phyloP scores from a whole-genome alignment of 2,329 filamentous ascomycete species.

The Cercospora beticola region DNA sequence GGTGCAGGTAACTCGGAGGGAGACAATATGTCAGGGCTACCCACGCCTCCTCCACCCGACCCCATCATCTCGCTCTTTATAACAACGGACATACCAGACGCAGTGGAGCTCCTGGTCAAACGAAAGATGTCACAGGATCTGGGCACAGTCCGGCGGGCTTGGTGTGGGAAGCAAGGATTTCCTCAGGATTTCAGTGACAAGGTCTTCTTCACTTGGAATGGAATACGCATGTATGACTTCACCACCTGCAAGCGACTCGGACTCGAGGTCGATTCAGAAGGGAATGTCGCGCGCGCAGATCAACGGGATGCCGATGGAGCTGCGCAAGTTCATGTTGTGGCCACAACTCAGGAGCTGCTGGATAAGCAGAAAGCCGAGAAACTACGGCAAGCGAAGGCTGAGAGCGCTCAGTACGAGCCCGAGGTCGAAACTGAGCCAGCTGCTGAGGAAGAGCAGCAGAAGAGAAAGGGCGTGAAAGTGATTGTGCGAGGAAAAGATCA shows the following conservation, averaged over 20 bases:
- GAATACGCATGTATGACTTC: constrained; percentile 69
- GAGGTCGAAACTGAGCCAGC: constrained; percentile 13
- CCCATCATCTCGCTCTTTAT: constrained; percentile 65
- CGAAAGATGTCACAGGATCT: constrained; percentile 68
- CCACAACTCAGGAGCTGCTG: constrained; percentile 68
- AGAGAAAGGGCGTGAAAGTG: constrained; percentile 43
- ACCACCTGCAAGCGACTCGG: constrained; percentile 70
- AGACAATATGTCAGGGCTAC: constrained; percentile 4
- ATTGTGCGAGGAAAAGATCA: constrained; percentile 54
- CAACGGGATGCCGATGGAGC: constrained; percentile 52
- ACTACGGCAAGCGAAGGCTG: constrained; percentile 27
- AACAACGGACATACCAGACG: constrained; percentile 62
- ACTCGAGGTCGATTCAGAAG: constrained; percentile 51
- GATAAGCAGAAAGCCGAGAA: constrained; percentile 53
- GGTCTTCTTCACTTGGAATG: constrained; percentile 78
- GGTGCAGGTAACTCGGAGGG: constrained; percentile 8
- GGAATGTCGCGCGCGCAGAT: constrained; percentile 45
- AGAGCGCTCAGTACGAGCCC: constrained; percentile 3
- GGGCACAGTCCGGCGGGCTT: constrained; percentile 65
- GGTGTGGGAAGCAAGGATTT: constrained; percentile 64
- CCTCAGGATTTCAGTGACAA: constrained; percentile 50
- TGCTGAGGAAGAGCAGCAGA: constrained; percentile 15
- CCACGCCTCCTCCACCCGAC: constrained; percentile 41
- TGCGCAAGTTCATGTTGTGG: constrained; percentile 69
- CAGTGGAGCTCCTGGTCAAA: constrained; percentile 62